Evolutionary conservation across 2,329 filamentous ascomycete species (phyloP).

Genomic region (Fusarium xyrophilum): DNA sequence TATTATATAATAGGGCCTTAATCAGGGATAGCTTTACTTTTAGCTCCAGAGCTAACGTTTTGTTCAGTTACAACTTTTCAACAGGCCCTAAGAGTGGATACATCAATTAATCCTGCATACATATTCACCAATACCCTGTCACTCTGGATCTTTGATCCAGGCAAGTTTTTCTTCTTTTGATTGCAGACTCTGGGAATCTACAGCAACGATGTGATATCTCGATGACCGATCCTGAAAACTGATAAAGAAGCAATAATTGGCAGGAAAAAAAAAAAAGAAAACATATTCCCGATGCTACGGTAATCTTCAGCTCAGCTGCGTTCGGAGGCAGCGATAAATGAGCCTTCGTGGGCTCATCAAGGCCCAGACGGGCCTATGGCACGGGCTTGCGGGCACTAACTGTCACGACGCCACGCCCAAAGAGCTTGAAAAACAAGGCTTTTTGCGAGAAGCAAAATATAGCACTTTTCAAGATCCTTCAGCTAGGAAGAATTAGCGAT

Average conservation of each 20-base stretch:
- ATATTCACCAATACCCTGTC: not conserved
- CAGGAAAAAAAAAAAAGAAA: not conserved
- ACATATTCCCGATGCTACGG: conserved; percentile 2
- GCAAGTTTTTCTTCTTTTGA: conserved; percentile 18
- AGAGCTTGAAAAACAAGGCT: conserved; percentile 22
- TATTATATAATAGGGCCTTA: too few species aligned
- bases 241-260: conserved; percentile 15
- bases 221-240: conserved; percentile 23
- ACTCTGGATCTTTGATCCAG: not conserved
- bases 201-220: conserved; percentile 11
- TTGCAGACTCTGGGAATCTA: not conserved
- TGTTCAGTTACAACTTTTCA: too few species aligned
- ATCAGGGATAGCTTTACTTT: too few species aligned
- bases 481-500: not conserved
- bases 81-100: too few species aligned
- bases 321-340: conserved; percentile 13
- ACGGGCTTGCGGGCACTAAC: not conserved
- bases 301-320: conserved; percentile 13
- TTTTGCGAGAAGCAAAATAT: not conserved
- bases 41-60: too few species aligned
- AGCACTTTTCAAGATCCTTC: not conserved
- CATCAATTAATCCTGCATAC: conserved; percentile 4
- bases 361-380: conserved; percentile 9
- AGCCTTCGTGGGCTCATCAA: not conserved
- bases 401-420: conserved; percentile 18